Conservation (phyloP, 2,329 filamentous ascomycete genomes). For the Ascochyta pisi region DNA sequence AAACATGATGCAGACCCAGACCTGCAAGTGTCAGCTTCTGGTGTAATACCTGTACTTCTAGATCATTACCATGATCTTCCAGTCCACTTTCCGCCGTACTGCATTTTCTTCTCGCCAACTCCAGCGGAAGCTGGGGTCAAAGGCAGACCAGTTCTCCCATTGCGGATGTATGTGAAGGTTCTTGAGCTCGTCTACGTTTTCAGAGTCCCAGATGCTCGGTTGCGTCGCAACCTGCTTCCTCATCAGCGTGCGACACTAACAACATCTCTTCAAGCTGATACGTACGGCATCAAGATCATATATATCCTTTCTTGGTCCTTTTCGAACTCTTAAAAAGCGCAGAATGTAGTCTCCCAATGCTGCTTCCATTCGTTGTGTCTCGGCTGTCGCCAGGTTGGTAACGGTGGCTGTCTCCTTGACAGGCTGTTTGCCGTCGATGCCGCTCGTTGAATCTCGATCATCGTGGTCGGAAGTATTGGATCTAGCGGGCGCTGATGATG, state of each 20-base stretch:
- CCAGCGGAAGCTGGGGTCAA: slow-evolving; percentile 62
- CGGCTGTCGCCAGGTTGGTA: slow-evolving; percentile 9
- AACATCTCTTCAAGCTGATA: not conserved
- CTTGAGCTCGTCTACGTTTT: slow-evolving; percentile 12
- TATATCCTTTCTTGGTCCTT: slow-evolving; percentile 5
- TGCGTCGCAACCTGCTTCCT: slow-evolving; percentile 14
- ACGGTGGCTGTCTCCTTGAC: slow-evolving; percentile 10
- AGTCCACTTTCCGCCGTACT: slow-evolving; percentile 24
- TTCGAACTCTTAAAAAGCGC: slow-evolving; percentile 10
- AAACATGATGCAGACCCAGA: slow-evolving; percentile 59
- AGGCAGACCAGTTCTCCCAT: slow-evolving; percentile 65
- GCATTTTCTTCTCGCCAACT: slow-evolving; percentile 59
- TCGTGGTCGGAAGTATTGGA: slow-evolving; percentile 3
- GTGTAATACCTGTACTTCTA: slow-evolving; percentile 38
- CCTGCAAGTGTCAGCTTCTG: slow-evolving; percentile 47
- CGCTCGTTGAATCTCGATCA: slow-evolving; percentile 8
- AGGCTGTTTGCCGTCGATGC: slow-evolving; percentile 8
- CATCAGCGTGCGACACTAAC: not conserved
- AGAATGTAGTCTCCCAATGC: slow-evolving; percentile 14
- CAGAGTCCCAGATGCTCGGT: slow-evolving; percentile 17
- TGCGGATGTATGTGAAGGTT: slow-evolving; percentile 18
- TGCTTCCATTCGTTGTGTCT: slow-evolving; percentile 16
- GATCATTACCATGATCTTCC: slow-evolving; percentile 16
- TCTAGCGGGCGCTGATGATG: not conserved
- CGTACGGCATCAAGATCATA: slow-evolving; percentile 18